These are phyloP conservation scores for Phytophthora multivora DNA, from an alignment of 352 stramenopile species.

Conservation along the genomic window DNA sequence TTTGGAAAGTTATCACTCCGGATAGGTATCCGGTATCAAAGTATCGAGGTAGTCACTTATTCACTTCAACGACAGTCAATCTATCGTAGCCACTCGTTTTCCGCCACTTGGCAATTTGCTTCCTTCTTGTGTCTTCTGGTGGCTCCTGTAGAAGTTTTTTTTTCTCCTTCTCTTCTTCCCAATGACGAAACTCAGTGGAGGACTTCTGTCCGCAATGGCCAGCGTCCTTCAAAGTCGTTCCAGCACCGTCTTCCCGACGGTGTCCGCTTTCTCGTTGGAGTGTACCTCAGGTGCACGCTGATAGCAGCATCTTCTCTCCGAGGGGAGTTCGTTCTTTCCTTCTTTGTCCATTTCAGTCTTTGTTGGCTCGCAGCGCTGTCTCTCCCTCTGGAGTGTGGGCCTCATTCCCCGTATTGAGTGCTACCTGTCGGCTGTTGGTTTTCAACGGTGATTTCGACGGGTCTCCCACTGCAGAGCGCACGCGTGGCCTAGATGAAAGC, in stretches of 20 bases:
- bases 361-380: conserved; percentile 40
- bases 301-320: conserved; percentile 83
- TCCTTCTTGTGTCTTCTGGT: no score
- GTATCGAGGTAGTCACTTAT: background rate
- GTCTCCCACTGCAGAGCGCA: conserved; percentile 58
- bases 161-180: conserved; percentile 28
- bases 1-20: background rate
- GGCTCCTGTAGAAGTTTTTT: no score
- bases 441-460: conserved; percentile 65
- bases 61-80: background rate
- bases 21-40: background rate
- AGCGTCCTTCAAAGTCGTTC: conserved; percentile 42
- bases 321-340: conserved; percentile 53
- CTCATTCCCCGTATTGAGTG: conserved; percentile 68
- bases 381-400: conserved; percentile 46
- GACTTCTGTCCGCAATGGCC: conserved; percentile 1
- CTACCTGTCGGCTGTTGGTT: conserved; percentile 77
- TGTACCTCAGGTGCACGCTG: conserved; percentile 73
- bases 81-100: conserved; percentile 1
- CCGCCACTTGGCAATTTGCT: background rate
- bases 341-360: background rate
- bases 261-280: conserved; percentile 53
- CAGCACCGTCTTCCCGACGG: conserved; percentile 43
- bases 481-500: conserved; percentile 58
- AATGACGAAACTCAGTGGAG: conserved; percentile 41